Evolutionary conservation across 1,284 basidiomycete genomes (phyloP), one percentile per base, ranked within the genome.

Genomic region (Fistulina hepatica): DNA sequence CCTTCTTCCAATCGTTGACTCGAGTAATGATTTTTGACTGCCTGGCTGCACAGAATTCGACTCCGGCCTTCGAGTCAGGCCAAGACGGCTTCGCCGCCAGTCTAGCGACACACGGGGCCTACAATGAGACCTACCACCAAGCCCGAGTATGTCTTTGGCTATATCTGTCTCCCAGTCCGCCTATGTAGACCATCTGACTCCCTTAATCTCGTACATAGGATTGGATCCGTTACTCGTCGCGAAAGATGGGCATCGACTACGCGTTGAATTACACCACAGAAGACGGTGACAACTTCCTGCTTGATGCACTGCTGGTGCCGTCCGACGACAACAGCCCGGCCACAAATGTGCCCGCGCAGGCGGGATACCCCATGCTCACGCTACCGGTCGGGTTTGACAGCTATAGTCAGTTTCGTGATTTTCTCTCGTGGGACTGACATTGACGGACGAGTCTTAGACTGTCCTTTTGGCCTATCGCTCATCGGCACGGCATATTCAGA

Each of bases 401-500:
- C 40, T 37, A 2, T 13, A 5, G 11, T 8, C n/a, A n/a, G 19
- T 16, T 21, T 32, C 33, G 2, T 30, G 2, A 13, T 10, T 16
- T n/a, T 20, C 17, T 33, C 21, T 16, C 23, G 24, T 26, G 24
- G 10, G 24, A 26, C 10, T 26, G n/a, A 26, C 24, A n/a, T 19
- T 16, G 12, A 9, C 19, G 12, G 13, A 12, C 12, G 17, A n/a
- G 57, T 51, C 0, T 56, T 61, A 30, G 60, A 61, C 21, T 46
- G 57, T 25, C 67, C 66, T 0, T 65, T 67, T 31, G 67, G 67
- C 1, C 54, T 69, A 24, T 51, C 58, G 12, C 67, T 69, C 46
- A 53, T 65, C 21, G 61, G 64, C 11, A 64, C 60, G 3, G 66
- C 67, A n/a, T 67, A 58, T 49, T 61, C 58, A 45, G 67, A 69